Conservation (phyloP, 2,329 filamentous ascomycete species). For the Claviceps sp. region DNA sequence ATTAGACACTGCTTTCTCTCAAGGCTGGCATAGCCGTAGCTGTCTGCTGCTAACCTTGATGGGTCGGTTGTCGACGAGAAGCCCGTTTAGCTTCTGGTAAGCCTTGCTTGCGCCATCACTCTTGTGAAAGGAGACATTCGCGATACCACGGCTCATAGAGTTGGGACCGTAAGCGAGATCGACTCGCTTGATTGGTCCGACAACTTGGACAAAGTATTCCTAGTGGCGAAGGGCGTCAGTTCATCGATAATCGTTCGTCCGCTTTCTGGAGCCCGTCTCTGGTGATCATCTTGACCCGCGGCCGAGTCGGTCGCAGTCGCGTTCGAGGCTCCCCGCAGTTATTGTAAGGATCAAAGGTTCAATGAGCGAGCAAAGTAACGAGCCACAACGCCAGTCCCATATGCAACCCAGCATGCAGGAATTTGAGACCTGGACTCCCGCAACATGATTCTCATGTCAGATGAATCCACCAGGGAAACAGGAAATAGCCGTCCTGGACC, state of each 20-base stretch:
- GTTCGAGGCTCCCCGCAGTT: background rate
- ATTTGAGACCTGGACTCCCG: background rate
- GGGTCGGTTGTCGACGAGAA: slow-evolving; percentile 77
- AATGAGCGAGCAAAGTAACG: slow-evolving; percentile 8
- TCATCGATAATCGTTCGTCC: slow-evolving; percentile 23
- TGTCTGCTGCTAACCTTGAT: slow-evolving; percentile 56
- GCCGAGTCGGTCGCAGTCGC: background rate
- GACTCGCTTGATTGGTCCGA: slow-evolving; percentile 83
- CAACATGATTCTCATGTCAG: background rate
- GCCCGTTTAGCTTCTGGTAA: slow-evolving; percentile 69
- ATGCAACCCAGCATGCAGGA: background rate
- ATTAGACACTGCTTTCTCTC: slow-evolving; percentile 11
- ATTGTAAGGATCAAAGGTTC: background rate
- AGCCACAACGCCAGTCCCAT: slow-evolving; percentile 1
- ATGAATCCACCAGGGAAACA: background rate
- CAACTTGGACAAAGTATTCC: slow-evolving; percentile 88
- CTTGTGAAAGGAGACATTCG: slow-evolving; percentile 75
- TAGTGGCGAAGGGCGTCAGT: slow-evolving; percentile 62
- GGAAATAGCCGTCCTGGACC: background rate
- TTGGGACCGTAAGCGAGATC: slow-evolving; percentile 87
- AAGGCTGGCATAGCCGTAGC: background rate
- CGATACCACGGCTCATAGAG: slow-evolving; percentile 82
- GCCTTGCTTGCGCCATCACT: slow-evolving; percentile 74
- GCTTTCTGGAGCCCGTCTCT: slow-evolving; percentile 12
- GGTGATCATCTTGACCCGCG: slow-evolving; percentile 17